Evolutionary conservation across 768 basidiomycete genomes (phyloP).

Genomic region (Udeniomyces megalosporus): DNA sequence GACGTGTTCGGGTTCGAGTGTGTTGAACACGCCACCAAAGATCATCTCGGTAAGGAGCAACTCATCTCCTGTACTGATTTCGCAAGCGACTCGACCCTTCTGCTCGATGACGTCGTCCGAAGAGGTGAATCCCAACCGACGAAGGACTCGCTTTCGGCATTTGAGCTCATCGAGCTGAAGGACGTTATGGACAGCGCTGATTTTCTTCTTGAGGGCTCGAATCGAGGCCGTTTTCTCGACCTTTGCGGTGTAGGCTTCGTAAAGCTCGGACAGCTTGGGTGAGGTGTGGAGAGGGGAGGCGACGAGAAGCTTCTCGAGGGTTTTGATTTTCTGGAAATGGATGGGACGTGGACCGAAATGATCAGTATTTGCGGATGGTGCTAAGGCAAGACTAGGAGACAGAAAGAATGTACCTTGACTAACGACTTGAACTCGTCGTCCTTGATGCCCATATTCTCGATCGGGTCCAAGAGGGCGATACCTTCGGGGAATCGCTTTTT

Average conservation of each 20-base stretch:
- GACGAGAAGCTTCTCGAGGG: conserved; percentile 72
- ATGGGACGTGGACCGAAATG: neutral
- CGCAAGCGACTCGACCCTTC: conserved; percentile 96
- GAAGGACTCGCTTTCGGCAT: conserved; percentile 78
- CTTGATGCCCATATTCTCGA: conserved; percentile 88
- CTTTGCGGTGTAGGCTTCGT: conserved; percentile 63
- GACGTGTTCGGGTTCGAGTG: conserved; percentile 74
- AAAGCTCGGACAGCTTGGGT: conserved; percentile 59
- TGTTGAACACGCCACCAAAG: conserved; percentile 91
- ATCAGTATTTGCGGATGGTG: neutral
- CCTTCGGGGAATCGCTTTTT: conserved; percentile 77
- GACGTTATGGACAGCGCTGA: conserved; percentile 77
- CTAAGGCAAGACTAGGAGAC: neutral
- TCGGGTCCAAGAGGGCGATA: conserved; percentile 69
- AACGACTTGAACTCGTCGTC: conserved; percentile 83
- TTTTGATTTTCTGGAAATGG: conserved; percentile 59
- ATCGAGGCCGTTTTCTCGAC: conserved; percentile 52
- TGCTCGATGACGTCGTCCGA: conserved; percentile 85
- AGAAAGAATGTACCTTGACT: conserved; percentile 43
- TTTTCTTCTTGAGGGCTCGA: conserved; percentile 63
- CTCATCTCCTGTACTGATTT: conserved; percentile 95
- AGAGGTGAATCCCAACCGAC: conserved; percentile 79
- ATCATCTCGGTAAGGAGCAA: conserved; percentile 88
- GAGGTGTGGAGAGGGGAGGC: conserved; percentile 64
- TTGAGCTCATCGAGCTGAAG: conserved; percentile 94